A percentile compares a stretch with the other conserved stretches of the same genome.
Evolutionary conservation across 169 alveolate species (phyloP).

Genomic region (Amoebophrya sp.): DNA sequence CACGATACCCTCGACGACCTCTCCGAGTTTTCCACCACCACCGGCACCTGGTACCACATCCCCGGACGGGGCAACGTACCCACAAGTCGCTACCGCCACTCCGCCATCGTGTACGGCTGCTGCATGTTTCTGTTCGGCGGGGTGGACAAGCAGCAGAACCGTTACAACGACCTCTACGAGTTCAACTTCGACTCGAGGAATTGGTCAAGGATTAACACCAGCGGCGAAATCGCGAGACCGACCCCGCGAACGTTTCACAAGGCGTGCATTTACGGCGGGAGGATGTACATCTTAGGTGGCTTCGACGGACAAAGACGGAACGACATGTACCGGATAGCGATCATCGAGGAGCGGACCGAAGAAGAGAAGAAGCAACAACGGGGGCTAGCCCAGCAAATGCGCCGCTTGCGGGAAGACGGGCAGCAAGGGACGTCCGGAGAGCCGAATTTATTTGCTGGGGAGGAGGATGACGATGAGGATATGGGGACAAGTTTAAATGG

Average conservation of each 20-base stretch:
- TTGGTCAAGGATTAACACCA: slow-evolving; percentile 12
- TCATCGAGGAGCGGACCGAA: slow-evolving; percentile 21
- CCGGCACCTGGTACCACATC: slow-evolving; percentile 40
- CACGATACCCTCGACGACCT: slow-evolving; percentile 72
- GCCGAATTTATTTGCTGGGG: background rate
- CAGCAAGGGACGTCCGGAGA: background rate
- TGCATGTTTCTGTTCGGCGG: slow-evolving; percentile 70
- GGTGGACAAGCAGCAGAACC: slow-evolving; percentile 57
- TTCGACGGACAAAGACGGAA: slow-evolving; percentile 67
- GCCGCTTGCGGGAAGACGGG: too few relatives aligned
- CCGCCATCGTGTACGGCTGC: slow-evolving; percentile 59
- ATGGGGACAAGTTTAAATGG: background rate
- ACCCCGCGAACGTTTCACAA: slow-evolving; percentile 67
- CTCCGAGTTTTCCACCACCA: slow-evolving; percentile 57
- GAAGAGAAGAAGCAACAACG: too few relatives aligned
- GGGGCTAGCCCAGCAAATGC: too few relatives aligned
- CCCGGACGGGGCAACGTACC: slow-evolving; percentile 50
- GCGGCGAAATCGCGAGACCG: slow-evolving; percentile 40
- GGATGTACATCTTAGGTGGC: slow-evolving; percentile 59
- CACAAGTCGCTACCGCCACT: slow-evolving; percentile 61
- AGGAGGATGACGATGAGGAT: slow-evolving; percentile 33
- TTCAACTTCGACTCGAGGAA: slow-evolving; percentile 55
- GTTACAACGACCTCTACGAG: slow-evolving; percentile 40
- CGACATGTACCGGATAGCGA: slow-evolving; percentile 61
- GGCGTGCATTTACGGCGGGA: slow-evolving; percentile 54